Base-by-base conservation (phyloP, 257 asterid species). In the Solanum dulcamara region DNA sequence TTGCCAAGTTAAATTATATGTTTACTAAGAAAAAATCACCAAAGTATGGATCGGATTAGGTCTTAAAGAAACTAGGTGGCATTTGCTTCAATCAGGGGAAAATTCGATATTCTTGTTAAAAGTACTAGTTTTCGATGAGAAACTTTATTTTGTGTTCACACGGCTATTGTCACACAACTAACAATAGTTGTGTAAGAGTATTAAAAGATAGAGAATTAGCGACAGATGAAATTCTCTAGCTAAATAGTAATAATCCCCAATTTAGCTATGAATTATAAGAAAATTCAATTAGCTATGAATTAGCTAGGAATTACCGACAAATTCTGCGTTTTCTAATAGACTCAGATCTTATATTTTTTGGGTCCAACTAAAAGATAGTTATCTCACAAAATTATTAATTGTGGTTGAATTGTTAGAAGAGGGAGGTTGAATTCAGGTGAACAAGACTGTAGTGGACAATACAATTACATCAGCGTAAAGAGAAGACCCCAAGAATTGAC, bases 91-190 rank as follows among this genome's bases (percentile, higher is more conserved):
- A 51, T 0, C 24, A 7, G 24, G 60, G 17, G 10, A 0, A 17
- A 15, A 50, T 0, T 48, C 14, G 7, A 0, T 50, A 15, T 50
- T 17, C 22, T 50, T 50, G 0, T 15, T 4, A 50, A 50, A 50
- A 50, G 15, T 14, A 13, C 13, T 50, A 5, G 1, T 15, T 50
- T 50, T 15, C 5, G 15, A 50, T 15, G 57, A 50, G 55, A 48
- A 48, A 20, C 55, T 50, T 51, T 51, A 51, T 51, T 51, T 17
- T 51, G n/a, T 51, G n/a, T 51, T 17, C 59, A 51, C n/a, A 6
- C 59, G 17, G 17, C 4, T 51, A 17, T 1, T 17, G 9, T n/a
- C n/a, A 51, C 1, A 17, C 59, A 50, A 50, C 15, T 5, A 17
- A 17, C n/a, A 51, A 0, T 51, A 17, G 59, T 5, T 50, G n/a